Base-by-base conservation (phyloP, 1,284 basidiomycete genomes). In the Violaceomyces palustris region DNA sequence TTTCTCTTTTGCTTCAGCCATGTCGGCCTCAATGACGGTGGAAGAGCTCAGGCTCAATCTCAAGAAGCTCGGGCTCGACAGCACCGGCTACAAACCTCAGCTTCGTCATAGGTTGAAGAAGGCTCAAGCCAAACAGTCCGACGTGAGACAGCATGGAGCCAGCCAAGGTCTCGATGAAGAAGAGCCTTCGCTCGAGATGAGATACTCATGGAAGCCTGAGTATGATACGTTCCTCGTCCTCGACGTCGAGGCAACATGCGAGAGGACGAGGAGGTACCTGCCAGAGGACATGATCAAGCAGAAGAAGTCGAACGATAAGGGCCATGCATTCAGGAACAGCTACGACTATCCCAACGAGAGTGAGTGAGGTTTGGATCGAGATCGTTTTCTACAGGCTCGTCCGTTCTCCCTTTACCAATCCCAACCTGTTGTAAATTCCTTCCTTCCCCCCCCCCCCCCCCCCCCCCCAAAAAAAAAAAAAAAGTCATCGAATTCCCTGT, bases 201-300 rank as follows among this genome's bases (percentile, higher is more conserved):
- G n/a, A n/a, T n/a, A n/a, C n/a, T 4, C 11, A 28, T 57, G 61
- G 64, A 37, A 38, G 23, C 58, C 61, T 33, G 38, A 50, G 21
- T 74, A 74, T 49, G 68, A 74, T 34, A 66, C 71, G 2, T 79
- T 75, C 58, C 69, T 79, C 29, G 78, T 78, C 42, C 76, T 89
- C 30, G 88, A 93, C 66, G 86, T 96, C 37, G 92, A 96, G 74
- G 92, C 85, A 5, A 96, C 92, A 0, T 97, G 92, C 71, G 59
- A 64, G 34, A 24, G 34, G 1, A 60, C 51, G 6, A 47, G 57
- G 39, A 55, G 46, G 34, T 60, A 60, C 29, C 44, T n/a, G n/a
- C n/a, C n/a, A n/a, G n/a, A 18, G 42, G 30, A 23, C 10, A 35
- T 29, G 39, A 18, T 25, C 39, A 30, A 9, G 18, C 18, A n/a